These are phyloP conservation scores for Crithidia sp. DNA, from an alignment of 208 protist species.

Conservation along the genomic window DNA sequence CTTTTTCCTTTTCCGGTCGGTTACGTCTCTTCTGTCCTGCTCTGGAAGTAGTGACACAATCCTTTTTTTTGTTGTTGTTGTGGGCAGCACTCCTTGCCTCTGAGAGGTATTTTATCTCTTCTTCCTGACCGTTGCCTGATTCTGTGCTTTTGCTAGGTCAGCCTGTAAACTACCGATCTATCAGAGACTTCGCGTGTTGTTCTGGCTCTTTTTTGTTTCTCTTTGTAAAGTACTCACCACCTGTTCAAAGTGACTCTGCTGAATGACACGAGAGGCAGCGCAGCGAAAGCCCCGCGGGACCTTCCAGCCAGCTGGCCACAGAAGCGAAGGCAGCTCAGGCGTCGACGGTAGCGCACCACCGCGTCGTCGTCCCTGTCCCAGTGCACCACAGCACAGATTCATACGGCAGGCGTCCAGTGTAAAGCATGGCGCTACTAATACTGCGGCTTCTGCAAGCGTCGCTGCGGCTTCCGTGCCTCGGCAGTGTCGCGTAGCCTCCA, in stretches of 20 bases:
- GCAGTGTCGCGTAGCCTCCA: neutral
- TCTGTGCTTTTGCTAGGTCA: conserved; percentile 12
- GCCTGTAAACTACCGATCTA: too few species aligned
- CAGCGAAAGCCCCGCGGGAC: too few species aligned
- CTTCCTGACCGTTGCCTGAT: conserved; percentile 17
- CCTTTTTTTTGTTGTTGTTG: conserved; percentile 10
- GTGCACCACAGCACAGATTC: conserved; percentile 10
- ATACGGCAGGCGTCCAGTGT: neutral
- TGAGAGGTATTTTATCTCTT: neutral
- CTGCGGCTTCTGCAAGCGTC: neutral
- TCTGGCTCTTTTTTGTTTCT: neutral
- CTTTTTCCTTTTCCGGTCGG: too few species aligned
- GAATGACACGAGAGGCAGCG: too few species aligned
- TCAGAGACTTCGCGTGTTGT: neutral
- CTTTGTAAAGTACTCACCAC: neutral
- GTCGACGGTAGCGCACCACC: too few species aligned
- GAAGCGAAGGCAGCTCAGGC: too few species aligned
- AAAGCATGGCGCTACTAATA: neutral
- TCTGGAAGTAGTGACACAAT: neutral
- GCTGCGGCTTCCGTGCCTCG: neutral
- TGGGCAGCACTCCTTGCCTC: neutral
- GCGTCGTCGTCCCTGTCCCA: conserved; percentile 16
- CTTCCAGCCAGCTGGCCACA: too few species aligned
- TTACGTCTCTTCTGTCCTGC: too few species aligned
- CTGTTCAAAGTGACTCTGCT: too few species aligned